A percentile compares a stretch with the other conserved stretches of the same genome.
These are phyloP conservation scores for Clarkia xantiana DNA, from an alignment of 345 rosid genomes.

Conservation along the genomic window DNA sequence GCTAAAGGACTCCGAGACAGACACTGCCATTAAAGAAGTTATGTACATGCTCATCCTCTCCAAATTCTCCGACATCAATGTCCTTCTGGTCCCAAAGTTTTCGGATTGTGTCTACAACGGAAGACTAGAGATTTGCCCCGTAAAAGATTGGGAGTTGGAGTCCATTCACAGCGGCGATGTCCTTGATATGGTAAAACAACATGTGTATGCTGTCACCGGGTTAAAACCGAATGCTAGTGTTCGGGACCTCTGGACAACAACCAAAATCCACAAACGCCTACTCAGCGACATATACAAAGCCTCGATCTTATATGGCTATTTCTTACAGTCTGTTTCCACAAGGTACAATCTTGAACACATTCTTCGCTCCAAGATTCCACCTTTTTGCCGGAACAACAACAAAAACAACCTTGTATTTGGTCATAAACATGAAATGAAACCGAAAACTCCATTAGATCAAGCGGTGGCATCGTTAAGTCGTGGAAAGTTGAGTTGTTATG, in stretches of 20 bases:
- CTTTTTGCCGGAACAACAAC: conserved; percentile 9
- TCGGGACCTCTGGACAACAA: conserved; percentile 73
- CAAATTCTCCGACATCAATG: conserved; percentile 76
- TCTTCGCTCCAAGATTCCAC: conserved; percentile 22
- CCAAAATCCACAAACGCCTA: conserved; percentile 36
- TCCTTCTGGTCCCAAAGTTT: conserved; percentile 75
- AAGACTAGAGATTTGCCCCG: conserved; percentile 80
- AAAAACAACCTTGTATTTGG: conserved; percentile 35
- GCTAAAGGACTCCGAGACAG: conserved; percentile 51
- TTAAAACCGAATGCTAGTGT: conserved; percentile 62
- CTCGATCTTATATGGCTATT: conserved; percentile 75
- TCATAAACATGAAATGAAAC: conserved; percentile 8
- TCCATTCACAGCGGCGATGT: conserved; percentile 57
- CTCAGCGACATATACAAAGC: conserved; percentile 44
- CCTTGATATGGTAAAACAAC: conserved; percentile 64
- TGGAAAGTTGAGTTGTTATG: conserved; percentile 43
- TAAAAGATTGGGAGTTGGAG: conserved; percentile 88
- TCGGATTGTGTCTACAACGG: conserved; percentile 67
- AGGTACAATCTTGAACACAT: conserved; percentile 54
- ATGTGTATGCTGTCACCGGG: conserved; percentile 57
- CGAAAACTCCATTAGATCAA: conserved; percentile 16
- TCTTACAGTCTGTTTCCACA: conserved; percentile 64
- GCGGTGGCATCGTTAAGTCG: too few relatives aligned
- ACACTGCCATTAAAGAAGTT: conserved; percentile 67
- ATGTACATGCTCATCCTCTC: conserved; percentile 73